phyloP scores from a whole-genome alignment of 148 eudicot genomes.

The Bassia scoparia region DNA sequence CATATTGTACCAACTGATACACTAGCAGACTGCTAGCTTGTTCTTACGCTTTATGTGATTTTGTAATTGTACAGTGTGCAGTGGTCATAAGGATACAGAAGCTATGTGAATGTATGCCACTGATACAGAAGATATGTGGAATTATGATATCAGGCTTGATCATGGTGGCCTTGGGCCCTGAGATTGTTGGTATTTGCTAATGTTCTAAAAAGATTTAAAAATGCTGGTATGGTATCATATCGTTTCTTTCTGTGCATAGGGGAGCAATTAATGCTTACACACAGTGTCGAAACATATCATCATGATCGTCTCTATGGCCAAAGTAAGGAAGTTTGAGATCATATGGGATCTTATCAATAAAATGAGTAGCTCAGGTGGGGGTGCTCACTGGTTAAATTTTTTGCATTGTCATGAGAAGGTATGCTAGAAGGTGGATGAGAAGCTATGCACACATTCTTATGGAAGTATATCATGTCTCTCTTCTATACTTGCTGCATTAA shows the following conservation, averaged over 20 bases:
- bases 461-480: slow-evolving; percentile 45
- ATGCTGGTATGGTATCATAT: slow-evolving; percentile 85
- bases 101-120: too few species aligned
- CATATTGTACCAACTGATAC: too few species aligned
- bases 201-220: slow-evolving; percentile 61
- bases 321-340: slow-evolving; percentile 84
- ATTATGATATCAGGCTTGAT: slow-evolving; percentile 68
- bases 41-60: too few species aligned
- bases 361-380: slow-evolving; percentile 66
- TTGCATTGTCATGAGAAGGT: slow-evolving; percentile 87
- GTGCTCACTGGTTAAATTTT: slow-evolving; percentile 82
- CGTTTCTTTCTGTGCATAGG: slow-evolving; percentile 88
- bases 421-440: slow-evolving; percentile 93
- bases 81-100: too few species aligned
- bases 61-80: too few species aligned
- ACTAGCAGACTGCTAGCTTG: too few species aligned
- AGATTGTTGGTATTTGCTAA: slow-evolving; percentile 81
- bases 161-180: slow-evolving; percentile 64
- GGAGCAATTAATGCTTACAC: slow-evolving; percentile 77
- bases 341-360: slow-evolving; percentile 82
- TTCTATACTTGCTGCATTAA: slow-evolving; percentile 82
- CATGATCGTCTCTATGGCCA: slow-evolving; percentile 85
- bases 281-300: slow-evolving; percentile 73
- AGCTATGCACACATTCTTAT: slow-evolving; percentile 76
- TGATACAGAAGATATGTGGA: slow-evolving; percentile 55